These are phyloP conservation scores for Coniferiporia sulphurascens DNA, from an alignment of 1,284 basidiomycete species.

Conservation along the genomic window DNA sequence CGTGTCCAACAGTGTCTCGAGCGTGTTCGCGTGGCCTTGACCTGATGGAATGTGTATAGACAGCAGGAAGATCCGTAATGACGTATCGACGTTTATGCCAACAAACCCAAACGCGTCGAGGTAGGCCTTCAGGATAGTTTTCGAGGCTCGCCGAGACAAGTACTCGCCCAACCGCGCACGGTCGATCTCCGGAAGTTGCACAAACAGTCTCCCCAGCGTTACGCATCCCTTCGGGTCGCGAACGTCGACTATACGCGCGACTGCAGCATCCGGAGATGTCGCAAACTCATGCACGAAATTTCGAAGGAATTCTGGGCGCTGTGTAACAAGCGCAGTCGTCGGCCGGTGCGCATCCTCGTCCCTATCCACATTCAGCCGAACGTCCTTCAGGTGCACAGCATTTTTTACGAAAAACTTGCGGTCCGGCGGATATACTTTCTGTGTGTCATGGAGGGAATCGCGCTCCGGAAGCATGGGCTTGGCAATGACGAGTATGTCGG, in stretches of 20 bases:
- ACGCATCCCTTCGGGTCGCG: slow-evolving; percentile 30
- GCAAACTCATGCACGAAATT: slow-evolving; percentile 73
- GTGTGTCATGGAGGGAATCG: slow-evolving; percentile 52
- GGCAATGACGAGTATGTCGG: slow-evolving; percentile 86
- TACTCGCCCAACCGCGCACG: slow-evolving; percentile 80
- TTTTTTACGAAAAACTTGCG: slow-evolving; percentile 85
- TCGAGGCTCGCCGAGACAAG: slow-evolving; percentile 67
- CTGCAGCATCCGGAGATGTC: slow-evolving; percentile 68
- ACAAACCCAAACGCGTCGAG: slow-evolving; percentile 83
- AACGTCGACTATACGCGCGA: slow-evolving; percentile 58
- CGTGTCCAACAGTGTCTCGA: slow-evolving; percentile 73
- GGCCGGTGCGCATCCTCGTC: slow-evolving; percentile 46
- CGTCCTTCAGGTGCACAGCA: slow-evolving; percentile 72
- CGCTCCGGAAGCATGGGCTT: slow-evolving; percentile 65
- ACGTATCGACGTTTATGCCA: slow-evolving; percentile 82
- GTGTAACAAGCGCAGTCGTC: slow-evolving; percentile 33
- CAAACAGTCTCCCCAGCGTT: slow-evolving; percentile 69
- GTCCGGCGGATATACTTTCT: slow-evolving; percentile 67
- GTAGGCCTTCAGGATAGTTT: slow-evolving; percentile 75
- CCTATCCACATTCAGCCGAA: slow-evolving; percentile 64
- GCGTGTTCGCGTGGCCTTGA: slow-evolving; percentile 38
- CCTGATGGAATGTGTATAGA: slow-evolving; percentile 70
- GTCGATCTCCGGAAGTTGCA: slow-evolving; percentile 83
- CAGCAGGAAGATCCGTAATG: slow-evolving; percentile 83
- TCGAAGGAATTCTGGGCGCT: slow-evolving; percentile 56